These are phyloP conservation scores for Penicillium silybi DNA, from an alignment of 495 filamentous ascomycete genomes.

Conservation along the genomic window DNA sequence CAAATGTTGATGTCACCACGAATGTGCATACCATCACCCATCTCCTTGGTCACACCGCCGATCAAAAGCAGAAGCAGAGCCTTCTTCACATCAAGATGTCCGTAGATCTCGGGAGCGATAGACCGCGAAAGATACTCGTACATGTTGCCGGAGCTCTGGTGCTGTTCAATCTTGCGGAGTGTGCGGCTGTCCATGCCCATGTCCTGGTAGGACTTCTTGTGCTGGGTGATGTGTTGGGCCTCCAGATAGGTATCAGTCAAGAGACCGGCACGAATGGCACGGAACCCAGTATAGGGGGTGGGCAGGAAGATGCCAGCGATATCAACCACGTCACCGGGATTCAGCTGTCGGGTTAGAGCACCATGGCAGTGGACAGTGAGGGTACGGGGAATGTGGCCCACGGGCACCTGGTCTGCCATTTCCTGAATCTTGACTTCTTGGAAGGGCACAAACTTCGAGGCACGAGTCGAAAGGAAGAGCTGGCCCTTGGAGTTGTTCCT, in stretches of 20 bases:
- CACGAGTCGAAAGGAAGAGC: conserved; percentile 85
- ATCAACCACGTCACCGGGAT: conserved; percentile 91
- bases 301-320: conserved; percentile 93
- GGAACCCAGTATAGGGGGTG: conserved; percentile 96
- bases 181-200: conserved; percentile 73
- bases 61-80: conserved; percentile 90
- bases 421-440: conserved; percentile 99
- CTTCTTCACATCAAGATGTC: conserved; percentile 96
- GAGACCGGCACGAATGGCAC: conserved; percentile 90
- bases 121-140: conserved; percentile 94
- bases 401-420: conserved; percentile 95
- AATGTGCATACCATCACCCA: conserved; percentile 97
- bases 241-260: conserved; percentile 96
- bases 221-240: conserved; percentile 86
- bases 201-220: conserved; percentile 96
- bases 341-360: conserved; percentile 75
- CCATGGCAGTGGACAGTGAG: conserved; percentile 89
- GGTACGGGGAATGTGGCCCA: conserved; percentile 91
- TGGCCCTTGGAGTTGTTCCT: conserved; percentile 90
- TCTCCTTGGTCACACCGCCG: conserved; percentile 92
- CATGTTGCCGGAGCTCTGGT: conserved; percentile 77
- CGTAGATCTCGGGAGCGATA: conserved; percentile 96
- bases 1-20: conserved; percentile 98
- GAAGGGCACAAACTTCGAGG: conserved; percentile 95
- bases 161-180: conserved; percentile 73